phyloP scores from a whole-genome alignment of 441 rosid species.

The Erysimum pusillum region DNA sequence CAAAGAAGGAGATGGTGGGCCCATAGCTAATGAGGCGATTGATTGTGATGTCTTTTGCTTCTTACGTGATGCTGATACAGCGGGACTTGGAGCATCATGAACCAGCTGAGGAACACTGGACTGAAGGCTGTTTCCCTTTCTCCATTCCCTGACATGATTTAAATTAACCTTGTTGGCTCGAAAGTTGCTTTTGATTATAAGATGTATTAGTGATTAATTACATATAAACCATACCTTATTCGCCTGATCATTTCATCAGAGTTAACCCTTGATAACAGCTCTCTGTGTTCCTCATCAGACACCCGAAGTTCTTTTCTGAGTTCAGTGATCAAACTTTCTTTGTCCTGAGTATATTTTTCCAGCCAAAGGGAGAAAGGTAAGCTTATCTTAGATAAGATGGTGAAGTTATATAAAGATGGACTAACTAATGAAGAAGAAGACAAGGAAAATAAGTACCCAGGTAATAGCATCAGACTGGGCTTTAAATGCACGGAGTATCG shows the following conservation, averaged over 20 bases:
- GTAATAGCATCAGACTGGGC: slow-evolving; percentile 99
- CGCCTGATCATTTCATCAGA: slow-evolving; percentile 85
- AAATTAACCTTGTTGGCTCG: slow-evolving; percentile 22
- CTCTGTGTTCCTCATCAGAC: slow-evolving; percentile 97
- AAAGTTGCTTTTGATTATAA: slow-evolving; percentile 1
- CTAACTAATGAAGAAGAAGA: slow-evolving; percentile 19
- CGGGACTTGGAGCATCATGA: slow-evolving; percentile 87
- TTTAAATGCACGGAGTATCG: slow-evolving; percentile 94
- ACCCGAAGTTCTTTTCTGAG: slow-evolving; percentile 96
- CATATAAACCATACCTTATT: slow-evolving; percentile 78
- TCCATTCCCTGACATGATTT: slow-evolving; percentile 81
- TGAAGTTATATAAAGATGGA: slow-evolving; percentile 32
- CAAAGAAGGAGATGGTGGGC: slow-evolving; percentile 85
- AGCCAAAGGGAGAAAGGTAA: slow-evolving; percentile 12
- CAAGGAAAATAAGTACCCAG: slow-evolving; percentile 68
- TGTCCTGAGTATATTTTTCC: slow-evolving; percentile 63
- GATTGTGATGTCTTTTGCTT: slow-evolving; percentile 92
- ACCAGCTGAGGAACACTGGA: slow-evolving; percentile 77
- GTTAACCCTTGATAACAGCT: slow-evolving; percentile 84
- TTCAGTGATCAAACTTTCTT: slow-evolving; percentile 96
- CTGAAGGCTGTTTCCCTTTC: slow-evolving; percentile 77
- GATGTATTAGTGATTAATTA: slow-evolving; percentile 25
- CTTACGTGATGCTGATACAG: slow-evolving; percentile 93
- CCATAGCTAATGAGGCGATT: slow-evolving; percentile 81
- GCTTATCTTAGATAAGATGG: slow-evolving; percentile 1